Evolutionary conservation across 768 basidiomycete genomes (phyloP).

Genomic region (Pisolithus albus): DNA sequence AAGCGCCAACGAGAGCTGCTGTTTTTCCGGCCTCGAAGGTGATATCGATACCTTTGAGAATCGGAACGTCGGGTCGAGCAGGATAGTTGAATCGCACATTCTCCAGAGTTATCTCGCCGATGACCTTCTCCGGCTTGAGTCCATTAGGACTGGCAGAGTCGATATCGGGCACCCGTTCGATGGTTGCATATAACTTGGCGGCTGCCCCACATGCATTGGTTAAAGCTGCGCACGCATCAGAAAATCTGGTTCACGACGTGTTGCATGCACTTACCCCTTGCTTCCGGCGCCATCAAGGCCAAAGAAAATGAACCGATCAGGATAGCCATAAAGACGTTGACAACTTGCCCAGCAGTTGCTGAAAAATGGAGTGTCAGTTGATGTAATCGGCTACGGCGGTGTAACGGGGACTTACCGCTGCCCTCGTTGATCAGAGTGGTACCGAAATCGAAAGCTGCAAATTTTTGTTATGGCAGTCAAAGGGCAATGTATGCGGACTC

Average conservation of each 20-base stretch:
- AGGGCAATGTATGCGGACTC: constrained; percentile 10
- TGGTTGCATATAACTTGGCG: constrained; percentile 83
- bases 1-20: constrained; percentile 72
- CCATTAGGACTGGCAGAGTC: constrained; percentile 71
- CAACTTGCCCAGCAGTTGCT: constrained; percentile 64
- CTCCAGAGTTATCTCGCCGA: constrained; percentile 67
- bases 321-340: constrained; percentile 81
- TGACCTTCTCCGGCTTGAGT: constrained; percentile 55
- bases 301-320: constrained; percentile 89
- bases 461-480: background rate
- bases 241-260: background rate
- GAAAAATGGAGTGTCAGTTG: constrained; percentile 3
- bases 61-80: constrained; percentile 68
- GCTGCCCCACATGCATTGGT: constrained; percentile 79
- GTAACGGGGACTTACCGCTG: constrained; percentile 34
- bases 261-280: constrained; percentile 52
- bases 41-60: constrained; percentile 64
- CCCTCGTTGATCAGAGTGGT: constrained; percentile 71
- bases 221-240: constrained; percentile 43
- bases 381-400: background rate
- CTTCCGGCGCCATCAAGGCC: constrained; percentile 76
- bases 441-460: constrained; percentile 78
- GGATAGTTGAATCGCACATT: constrained; percentile 82
- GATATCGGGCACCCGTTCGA: constrained; percentile 81
- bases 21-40: constrained; percentile 74